Base-by-base conservation (phyloP, 208 protist genomes). In the Histomonas meleagridis region DNA sequence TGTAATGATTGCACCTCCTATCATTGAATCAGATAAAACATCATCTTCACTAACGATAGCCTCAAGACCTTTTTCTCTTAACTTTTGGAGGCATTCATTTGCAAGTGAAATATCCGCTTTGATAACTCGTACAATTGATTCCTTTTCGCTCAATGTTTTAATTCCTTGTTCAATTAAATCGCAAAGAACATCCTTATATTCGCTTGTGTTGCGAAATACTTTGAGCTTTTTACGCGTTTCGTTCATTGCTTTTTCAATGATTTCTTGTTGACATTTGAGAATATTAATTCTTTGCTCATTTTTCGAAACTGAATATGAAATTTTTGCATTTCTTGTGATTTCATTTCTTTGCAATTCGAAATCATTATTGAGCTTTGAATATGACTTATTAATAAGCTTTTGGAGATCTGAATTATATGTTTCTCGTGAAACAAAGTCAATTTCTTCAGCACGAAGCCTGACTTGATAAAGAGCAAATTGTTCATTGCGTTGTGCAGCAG, bases 391-490 rank as follows among this genome's bases (percentile, higher is more conserved):
- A n/a, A 86, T 46, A 43, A 86, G 23, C 38, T 86, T 86, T 1
- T 86, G 23, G 26, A 86, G 35, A 4, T 43, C 76, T 7, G 51
- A 46, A 43, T 86, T 46, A n/a, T 55, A 48, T 35, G 51, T 14
- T 40, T 86, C 76, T 1, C 46, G 40, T 14, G 76, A 40, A 46
- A 18, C 76, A 38, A 86, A 55, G 4, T 86, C 76, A 16, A 86
- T 86, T 86, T 86, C 76, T 35, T 86, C 76, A 55, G 76, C 76
- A 86, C 76, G 76, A 16, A 86, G 76, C 3, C 76, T 32, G 4
- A 46, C 76, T 16, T 55, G 76, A 43, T 86, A 86, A 55, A 86
- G 76, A 16, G 76, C 76, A n/a, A 86, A 86, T 26, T 26, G 18
- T 46, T 86, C 76, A 28, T 32, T 72, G 65, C 65, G 65, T 4